Evolutionary conservation across 306 rosid genomes (phyloP), one percentile per base, ranked within the genome.

Genomic region (Pachyrhizus erosus): DNA sequence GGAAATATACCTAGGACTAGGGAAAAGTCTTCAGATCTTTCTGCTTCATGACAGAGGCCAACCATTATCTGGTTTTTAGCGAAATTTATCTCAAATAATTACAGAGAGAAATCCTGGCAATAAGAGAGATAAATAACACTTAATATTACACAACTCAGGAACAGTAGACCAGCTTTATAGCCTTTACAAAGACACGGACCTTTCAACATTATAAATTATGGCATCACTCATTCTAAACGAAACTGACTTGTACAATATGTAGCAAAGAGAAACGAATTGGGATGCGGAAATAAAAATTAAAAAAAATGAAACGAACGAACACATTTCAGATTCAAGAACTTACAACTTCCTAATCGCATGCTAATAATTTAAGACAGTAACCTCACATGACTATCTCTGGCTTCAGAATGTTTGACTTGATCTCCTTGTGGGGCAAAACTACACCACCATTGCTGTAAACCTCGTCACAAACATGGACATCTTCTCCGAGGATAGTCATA

Each of bases 341-440:
- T 51, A 68, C 52, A 13, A 51, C 57, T 75, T 23, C 80, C 78
- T 31, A 73, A 81, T 34, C 72, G 34, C 67, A 73, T 18, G 66
- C 69, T 76, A 73, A 13, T 48, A 73, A 68, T 67, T 77, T 58
- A 75, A 60, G 48, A 26, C 75, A 67, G 14, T 17, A 61, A 76
- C 84, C 57, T 93, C 87, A 95, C 99, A 96, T 96, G 57, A 96
- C 97, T 69, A 96, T 96, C 87, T 96, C 99, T 17, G 99, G 99
- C 89, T 93, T 96, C 93, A 92, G 77, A 88, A 96, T 93, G 92
- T 91, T 96, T 9, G 98, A 77, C 82, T 92, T 96, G 88, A 96
- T 93, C 91, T 96, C 98, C 87, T 96, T 96, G 91, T 96, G 99
- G 46, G 99, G 99, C 89, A 96, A 84, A 73, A 96, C 98, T 55